Evolutionary conservation across 2,329 filamentous ascomycete genomes (phyloP).

Genomic region (Bimuria novae-zelandiae): DNA sequence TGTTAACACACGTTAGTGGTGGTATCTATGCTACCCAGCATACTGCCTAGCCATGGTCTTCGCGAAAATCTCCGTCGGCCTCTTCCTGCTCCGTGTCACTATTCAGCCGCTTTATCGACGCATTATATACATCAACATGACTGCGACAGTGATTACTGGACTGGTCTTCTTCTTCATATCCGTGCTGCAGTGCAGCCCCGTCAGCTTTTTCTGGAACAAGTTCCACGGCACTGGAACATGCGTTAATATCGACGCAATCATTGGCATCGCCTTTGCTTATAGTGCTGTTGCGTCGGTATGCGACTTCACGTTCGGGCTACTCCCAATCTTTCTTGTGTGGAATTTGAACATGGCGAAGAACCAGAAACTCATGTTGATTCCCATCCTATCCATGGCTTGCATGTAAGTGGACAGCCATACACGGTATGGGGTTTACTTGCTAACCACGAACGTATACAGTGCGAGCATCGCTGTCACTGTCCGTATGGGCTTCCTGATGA

Average conservation of each 20-base stretch:
- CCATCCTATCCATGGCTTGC: constrained; percentile 57
- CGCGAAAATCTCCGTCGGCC: constrained; percentile 39
- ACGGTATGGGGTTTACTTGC: background rate
- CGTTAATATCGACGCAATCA: constrained; percentile 47
- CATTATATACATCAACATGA: constrained; percentile 47
- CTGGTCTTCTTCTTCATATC: constrained; percentile 53
- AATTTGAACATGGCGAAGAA: constrained; percentile 54
- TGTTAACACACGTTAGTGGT: constrained; percentile 26
- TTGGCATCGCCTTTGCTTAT: constrained; percentile 52
- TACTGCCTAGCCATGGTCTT: constrained; percentile 40
- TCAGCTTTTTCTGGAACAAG: constrained; percentile 56
- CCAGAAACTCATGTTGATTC: constrained; percentile 53
- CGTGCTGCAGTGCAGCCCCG: constrained; percentile 56
- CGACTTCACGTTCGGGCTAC: constrained; percentile 56
- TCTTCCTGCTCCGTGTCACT: constrained; percentile 43
- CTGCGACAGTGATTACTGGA: constrained; percentile 42
- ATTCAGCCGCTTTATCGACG: constrained; percentile 32
- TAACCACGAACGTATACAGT: constrained; percentile 13
- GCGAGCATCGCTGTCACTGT: constrained; percentile 43
- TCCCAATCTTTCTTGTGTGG: constrained; percentile 59
- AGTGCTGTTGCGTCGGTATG: constrained; percentile 52
- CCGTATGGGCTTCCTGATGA: constrained; percentile 41
- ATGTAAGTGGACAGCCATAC: constrained; percentile 46
- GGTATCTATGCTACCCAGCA: constrained; percentile 43
- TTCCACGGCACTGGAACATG: constrained; percentile 47